Evolutionary conservation across 768 basidiomycete species (phyloP), one percentile per base, ranked within the genome.

Genomic region (Sutorius australiensis): DNA sequence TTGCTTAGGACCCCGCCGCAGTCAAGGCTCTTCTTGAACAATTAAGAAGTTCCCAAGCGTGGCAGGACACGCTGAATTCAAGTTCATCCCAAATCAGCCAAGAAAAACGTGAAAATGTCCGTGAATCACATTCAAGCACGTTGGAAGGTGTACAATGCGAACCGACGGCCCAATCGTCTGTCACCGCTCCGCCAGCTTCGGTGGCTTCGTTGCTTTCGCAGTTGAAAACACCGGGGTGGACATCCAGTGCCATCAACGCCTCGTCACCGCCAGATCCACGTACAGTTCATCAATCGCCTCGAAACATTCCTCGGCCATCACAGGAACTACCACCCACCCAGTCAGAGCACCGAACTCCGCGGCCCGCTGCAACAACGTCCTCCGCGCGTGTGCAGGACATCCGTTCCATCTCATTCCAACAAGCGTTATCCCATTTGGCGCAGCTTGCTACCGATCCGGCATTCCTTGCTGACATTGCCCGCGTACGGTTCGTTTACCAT

Each of bases 21-120:
- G 77, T 93, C 44, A 79, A 81, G 60, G 83, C 87, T 27, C 76
- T 92, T 24, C 77, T 93, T 16, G 86, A 90, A 48, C 80, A 81
- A 56, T 73, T 92, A 12, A 75, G 80, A 46, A 69, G 76, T 3
- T 91, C 89, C 4, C 76, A 81, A 60, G 86, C 82, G 21, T 91
- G 86, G 87, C 79, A 84, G 60, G 75, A 83, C 45, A 63, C 74
- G 2, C 57, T 73, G 14, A 65, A 45, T 45, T 45, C 63, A 38
- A 49, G 36, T 21, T 33, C 62, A 17, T 46, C 49, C 3, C 46
- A 43, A 21, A 24, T 24, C 34, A 21, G 10, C 11, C 36, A 54
- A 33, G 51, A 46, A 27, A 48, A 43, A 38, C 52, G 10, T 13
- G 4, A 39, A 50, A 49, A 42, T 8, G 37, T 31, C 48, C 45